Evolutionary conservation across 2,329 filamentous ascomycete genomes (phyloP).

Genomic region (Furcasterigmium furcatum): DNA sequence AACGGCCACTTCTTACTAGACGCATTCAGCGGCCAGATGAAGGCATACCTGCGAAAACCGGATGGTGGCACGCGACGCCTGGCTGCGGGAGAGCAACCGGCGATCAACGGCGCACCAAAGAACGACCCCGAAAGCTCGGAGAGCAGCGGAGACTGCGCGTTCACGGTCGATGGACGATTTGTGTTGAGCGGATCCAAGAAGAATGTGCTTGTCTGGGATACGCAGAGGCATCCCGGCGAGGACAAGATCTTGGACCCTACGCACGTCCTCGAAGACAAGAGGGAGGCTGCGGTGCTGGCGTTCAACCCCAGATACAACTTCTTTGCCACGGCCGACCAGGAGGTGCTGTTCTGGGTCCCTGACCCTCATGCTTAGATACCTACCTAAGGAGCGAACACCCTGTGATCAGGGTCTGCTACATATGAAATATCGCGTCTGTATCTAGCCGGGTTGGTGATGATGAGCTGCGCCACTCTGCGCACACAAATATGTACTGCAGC

Average conservation of each 20-base stretch:
- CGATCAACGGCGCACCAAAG: slow-evolving; percentile 40
- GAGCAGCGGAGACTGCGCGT: slow-evolving; percentile 77
- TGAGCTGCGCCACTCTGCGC: too few relatives aligned
- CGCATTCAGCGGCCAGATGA: slow-evolving; percentile 79
- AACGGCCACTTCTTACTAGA: slow-evolving; percentile 90
- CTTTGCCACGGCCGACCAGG: slow-evolving; percentile 84
- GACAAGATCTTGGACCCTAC: slow-evolving; percentile 61
- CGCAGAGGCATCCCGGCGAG: slow-evolving; percentile 51
- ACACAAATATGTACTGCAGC: too few relatives aligned
- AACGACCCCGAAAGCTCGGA: slow-evolving; percentile 38
- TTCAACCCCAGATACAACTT: slow-evolving; percentile 93
- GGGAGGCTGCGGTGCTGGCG: slow-evolving; percentile 70
- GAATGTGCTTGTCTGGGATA: slow-evolving; percentile 86
- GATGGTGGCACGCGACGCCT: slow-evolving; percentile 50
- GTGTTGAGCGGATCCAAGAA: slow-evolving; percentile 75
- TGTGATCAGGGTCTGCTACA: too few relatives aligned
- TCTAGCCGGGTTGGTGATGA: too few relatives aligned
- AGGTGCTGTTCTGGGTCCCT: slow-evolving; percentile 75
- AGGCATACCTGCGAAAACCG: slow-evolving; percentile 65
- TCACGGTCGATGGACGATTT: slow-evolving; percentile 85
- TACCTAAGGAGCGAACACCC: too few relatives aligned
- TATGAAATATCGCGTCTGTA: too few relatives aligned
- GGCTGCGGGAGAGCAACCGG: slow-evolving; percentile 47
- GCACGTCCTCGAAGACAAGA: slow-evolving; percentile 63
- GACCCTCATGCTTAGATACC: slow-evolving; percentile 58